Evolutionary conservation across 164 flowering plant species (phyloP), one percentile per base, ranked within the genome.

Genomic region (Liriodendron chinense): DNA sequence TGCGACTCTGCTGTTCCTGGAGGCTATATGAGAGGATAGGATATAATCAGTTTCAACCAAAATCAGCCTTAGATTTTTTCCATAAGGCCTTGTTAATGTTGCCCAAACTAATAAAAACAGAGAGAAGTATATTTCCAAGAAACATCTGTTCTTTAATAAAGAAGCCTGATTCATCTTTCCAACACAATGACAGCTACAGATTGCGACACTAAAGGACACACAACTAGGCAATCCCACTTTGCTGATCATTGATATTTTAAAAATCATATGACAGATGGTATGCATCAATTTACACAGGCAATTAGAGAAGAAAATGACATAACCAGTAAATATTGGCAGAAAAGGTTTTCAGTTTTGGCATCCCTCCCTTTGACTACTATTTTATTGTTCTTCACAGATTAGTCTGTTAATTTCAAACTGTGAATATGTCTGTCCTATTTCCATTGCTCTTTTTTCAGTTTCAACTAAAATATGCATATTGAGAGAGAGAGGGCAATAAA

Each of bases 1-100:
- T 92, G 95, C 0, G 98, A 90, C 79, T 94, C 98, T 47, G 94
- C 92, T 73, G 94, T 89, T 78, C 98, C 98, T 84, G 99, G 99
- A 76, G 98, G 98, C 99, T 96, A 82, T 81, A 86, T 66, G 64
- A 83, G 59, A 82, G 14, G 82, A 83, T 69, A 18, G 22, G 34
- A 53, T 9, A 74, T 13, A 34, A 80, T 80, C 23, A 77, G 81
- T 73, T 67, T 71, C 65, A 73, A 9, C 28, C 18, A 61, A 47
- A 34, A 49, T 20, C n/a, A 34, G 13, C 68, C 21, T 68, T 18
- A 68, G 13, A 13, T 34, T 68, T 68, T 47, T 8, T n/a, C 20
- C 4, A 47, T 61, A 67, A 12, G 16, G n/a, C 62, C n/a, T 14
- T 50, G 47, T 25, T 25, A 26, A 48, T 64, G 43, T 25, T 53